These are phyloP conservation scores for Apodospora peruviana DNA, from an alignment of 495 filamentous ascomycete species.

Conservation along the genomic window DNA sequence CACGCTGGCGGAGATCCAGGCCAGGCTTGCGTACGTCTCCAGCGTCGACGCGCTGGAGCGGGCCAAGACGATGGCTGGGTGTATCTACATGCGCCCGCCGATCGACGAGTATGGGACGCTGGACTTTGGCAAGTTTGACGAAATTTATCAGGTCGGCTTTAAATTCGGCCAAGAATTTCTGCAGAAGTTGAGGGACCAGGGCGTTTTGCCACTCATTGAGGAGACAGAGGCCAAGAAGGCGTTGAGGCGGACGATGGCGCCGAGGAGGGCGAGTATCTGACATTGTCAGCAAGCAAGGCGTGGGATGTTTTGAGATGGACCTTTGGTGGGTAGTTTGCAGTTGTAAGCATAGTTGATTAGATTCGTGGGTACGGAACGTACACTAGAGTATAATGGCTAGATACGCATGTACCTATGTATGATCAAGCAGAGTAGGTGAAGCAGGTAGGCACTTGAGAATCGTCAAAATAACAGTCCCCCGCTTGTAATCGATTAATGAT, in stretches of 20 bases:
- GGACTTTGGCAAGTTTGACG: constrained; percentile 95
- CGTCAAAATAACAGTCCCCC: too few relatives aligned
- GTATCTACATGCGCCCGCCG: constrained; percentile 91
- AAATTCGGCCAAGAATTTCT: constrained; percentile 76
- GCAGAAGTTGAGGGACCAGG: constrained; percentile 65
- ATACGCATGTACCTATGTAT: too few relatives aligned
- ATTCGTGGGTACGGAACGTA: too few relatives aligned
- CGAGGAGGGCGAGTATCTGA: constrained; percentile 83
- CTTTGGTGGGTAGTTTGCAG: too few relatives aligned
- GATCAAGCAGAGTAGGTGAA: too few relatives aligned
- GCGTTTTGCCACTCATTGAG: constrained; percentile 58
- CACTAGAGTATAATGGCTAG: too few relatives aligned
- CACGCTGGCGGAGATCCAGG: constrained; percentile 93
- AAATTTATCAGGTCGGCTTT: constrained; percentile 89
- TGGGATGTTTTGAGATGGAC: too few relatives aligned
- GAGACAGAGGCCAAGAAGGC: constrained; percentile 87
- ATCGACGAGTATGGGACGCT: constrained; percentile 90
- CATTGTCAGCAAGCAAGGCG: too few relatives aligned
- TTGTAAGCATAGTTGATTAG: too few relatives aligned
- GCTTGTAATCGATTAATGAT: too few relatives aligned
- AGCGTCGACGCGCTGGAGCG: constrained; percentile 90
- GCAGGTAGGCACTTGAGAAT: too few relatives aligned
- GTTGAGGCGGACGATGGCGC: constrained; percentile 87
- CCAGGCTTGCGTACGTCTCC: constrained; percentile 86
- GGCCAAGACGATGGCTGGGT: constrained; percentile 81